Base-by-base conservation (phyloP, 371 early-diverging fungal species). In the Capillidium rhysosporum region DNA sequence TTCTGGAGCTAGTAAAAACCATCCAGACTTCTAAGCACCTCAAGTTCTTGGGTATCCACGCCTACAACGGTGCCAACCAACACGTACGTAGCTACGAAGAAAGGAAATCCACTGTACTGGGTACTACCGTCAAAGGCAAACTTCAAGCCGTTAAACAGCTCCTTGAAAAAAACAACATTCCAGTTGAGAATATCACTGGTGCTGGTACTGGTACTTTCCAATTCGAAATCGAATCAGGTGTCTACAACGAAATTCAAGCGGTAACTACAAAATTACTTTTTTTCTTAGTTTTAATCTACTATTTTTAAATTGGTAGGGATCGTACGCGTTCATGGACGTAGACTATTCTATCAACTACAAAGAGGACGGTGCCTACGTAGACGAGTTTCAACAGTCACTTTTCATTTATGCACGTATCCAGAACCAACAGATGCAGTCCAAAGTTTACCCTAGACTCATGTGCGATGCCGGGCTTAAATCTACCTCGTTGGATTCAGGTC, bases 141-240 rank as follows among this genome's bases (percentile, higher is more conserved):
- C 20, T 51, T 9, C 25, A 40, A 40, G 12, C 14, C 8, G 34
- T 34, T 24, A n/a, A 39, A 16, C 10, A 39, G 20, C 38, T 40
- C 20, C 31, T 51, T 1, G 39, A 51, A 3, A 21, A 34, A 12
- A 28, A 51, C 8, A 39, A 51, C 39, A 51, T 51, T 25, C 8
- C 5, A 39, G n/a, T n/a, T 12, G 12, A 5, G 2, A 51, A 18
- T 24, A 25, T 51, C 21, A 51, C 51, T 10, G 51, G 51, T 4
- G 51, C 24, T 39, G 51, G 51, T 24, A 51, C 51, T n/a, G 51
- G 51, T n/a, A 24, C 31, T n/a, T 51, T 51, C 40, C 51, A 38
- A 51, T 51, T 40, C n/a, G 51, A 51, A 51, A 51, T 51, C 40
- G 24, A 51, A 40, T 39, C 51, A 21, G 51, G 51, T 8, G 24